Conservation (phyloP, 2,329 filamentous ascomycete species). For the Penicillium glabrum region DNA sequence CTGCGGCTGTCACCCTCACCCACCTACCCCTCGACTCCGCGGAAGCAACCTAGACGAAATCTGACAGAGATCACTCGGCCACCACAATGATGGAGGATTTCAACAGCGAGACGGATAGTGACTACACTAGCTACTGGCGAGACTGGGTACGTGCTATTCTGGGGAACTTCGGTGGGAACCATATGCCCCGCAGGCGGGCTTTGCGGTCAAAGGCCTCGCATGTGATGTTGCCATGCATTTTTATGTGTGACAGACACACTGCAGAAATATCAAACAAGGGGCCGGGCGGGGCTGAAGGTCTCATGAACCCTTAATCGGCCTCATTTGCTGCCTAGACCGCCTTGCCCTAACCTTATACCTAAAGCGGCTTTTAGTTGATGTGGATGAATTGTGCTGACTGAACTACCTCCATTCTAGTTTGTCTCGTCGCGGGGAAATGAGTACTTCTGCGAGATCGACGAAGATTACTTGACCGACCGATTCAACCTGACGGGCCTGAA, state of each 20-base stretch:
- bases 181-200: conserved; percentile 1
- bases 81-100: conserved; percentile 81
- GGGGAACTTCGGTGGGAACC: background rate
- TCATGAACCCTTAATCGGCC: background rate
- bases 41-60: conserved; percentile 10
- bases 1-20: conserved; percentile 14
- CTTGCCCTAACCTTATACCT: background rate
- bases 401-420: conserved; percentile 61
- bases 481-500: conserved; percentile 98
- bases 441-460: conserved; percentile 99
- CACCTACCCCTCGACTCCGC: conserved; percentile 13
- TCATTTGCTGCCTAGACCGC: background rate
- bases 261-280: no score
- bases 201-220: background rate
- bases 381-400: conserved; percentile 1
- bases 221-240: background rate
- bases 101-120: conserved; percentile 95
- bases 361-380: background rate
- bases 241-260: background rate
- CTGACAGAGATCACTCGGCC: conserved; percentile 1
- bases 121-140: conserved; percentile 99
- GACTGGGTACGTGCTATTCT: conserved; percentile 78
- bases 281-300: background rate
- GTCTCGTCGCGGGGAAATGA: conserved; percentile 97
- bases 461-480: conserved; percentile 95